Evolutionary conservation across 139 green algal species (phyloP), one percentile per base, ranked within the genome.

Genomic region (Chlorella sorokiniana): DNA sequence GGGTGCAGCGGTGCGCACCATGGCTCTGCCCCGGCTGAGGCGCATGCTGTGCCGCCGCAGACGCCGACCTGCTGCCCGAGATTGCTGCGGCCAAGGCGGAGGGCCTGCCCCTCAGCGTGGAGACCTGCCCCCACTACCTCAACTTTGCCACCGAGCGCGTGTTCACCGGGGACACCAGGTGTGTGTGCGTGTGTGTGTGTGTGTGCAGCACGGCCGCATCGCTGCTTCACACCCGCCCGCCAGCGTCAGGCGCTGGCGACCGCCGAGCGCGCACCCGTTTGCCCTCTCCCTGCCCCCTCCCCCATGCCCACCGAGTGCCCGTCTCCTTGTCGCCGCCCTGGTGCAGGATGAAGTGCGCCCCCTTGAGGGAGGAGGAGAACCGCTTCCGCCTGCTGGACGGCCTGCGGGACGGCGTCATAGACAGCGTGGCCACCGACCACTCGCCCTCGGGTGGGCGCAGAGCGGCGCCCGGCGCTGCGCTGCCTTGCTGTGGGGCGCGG

Each of bases 81-180:
- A 69, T 92, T 42, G 59, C 59, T 2, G 56, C 82, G 5, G 86
- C 89, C 35, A 86, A 91, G 44, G 72, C 81, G 9, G 74, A 79
- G 71, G 91, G 92, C 5, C 86, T 96, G 56, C 89, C 93, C 1
- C 41, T 99, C 1, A 93, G 87, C 11, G 92, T 94, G 23, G 96
- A 99, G 89, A 98, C 94, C 1, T 97, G 91, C 71, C 87, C 97
- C 0, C 96, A 99, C 90, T 98, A 98, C 89, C 90, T 99, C 25
- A 88, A 74, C n/a, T 99, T 99, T 86, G 70, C 68, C 1, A 80
- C 92, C 2, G 92, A 97, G 81, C 68, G 87, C 1, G 85, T 99
- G 23, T 69, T 88, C 6, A 77, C 93, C 23, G 92, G 93, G 4
- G 77, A 84, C 11, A 98, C 94, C 16, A 75, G 83, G 76, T 95